phyloP scores from a whole-genome alignment of 441 rosid genomes.

The Pelargonium australe region DNA sequence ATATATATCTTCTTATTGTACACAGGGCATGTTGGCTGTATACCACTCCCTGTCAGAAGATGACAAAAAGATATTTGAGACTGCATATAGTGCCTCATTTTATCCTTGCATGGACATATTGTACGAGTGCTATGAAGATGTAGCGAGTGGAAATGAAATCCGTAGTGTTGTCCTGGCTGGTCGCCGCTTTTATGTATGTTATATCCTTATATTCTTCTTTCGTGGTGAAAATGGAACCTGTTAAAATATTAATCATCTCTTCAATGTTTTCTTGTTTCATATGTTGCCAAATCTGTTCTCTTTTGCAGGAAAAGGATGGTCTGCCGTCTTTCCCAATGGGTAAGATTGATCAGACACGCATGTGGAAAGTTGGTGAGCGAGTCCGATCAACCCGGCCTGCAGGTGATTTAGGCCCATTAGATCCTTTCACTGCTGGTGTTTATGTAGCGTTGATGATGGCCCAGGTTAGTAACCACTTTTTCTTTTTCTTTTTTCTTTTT shows the following conservation, averaged over 20 bases:
- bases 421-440: slow-evolving; percentile 88
- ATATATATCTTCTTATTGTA: not conserved
- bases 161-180: slow-evolving; percentile 92
- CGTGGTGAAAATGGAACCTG: not conserved
- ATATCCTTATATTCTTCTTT: not conserved
- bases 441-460: slow-evolving; percentile 96
- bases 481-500: too few relatives aligned
- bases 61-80: slow-evolving; percentile 67
- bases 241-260: not conserved
- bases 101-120: slow-evolving; percentile 93
- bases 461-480: slow-evolving; percentile 50
- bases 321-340: slow-evolving; percentile 97
- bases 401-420: slow-evolving; percentile 79
- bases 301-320: slow-evolving; percentile 74
- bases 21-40: slow-evolving; percentile 85
- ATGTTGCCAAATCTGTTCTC: not conserved
- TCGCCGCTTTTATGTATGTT: slow-evolving; percentile 73
- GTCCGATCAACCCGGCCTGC: slow-evolving; percentile 59
- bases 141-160: slow-evolving; percentile 83
- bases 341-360: slow-evolving; percentile 84
- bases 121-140: slow-evolving; percentile 92
- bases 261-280: too few relatives aligned
- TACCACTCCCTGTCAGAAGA: slow-evolving; percentile 78
- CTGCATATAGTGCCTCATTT: slow-evolving; percentile 81
- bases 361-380: slow-evolving; percentile 95